A percentile compares a stretch with the other conserved stretches of the same genome.
Conservation (phyloP, 2,329 filamentous ascomycete genomes). For the Diaporthe sp. region DNA sequence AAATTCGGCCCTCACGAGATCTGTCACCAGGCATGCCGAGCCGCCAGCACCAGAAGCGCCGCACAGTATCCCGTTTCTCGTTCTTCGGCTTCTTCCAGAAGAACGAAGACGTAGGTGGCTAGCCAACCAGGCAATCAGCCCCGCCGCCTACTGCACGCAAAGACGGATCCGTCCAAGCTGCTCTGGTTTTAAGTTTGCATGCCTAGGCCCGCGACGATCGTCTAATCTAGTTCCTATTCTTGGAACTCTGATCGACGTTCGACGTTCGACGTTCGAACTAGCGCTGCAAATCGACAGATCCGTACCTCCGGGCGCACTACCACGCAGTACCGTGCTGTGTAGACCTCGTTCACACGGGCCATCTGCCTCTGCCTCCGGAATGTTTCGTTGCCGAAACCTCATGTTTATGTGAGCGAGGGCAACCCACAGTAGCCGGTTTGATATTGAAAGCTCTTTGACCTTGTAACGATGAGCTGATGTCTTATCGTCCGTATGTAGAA, state of each 20-base stretch:
- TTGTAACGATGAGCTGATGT: conserved; percentile 12
- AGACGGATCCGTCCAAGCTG: conserved; percentile 33
- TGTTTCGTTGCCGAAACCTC: conserved; percentile 31
- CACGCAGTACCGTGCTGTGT: conserved; percentile 13
- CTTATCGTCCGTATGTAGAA: not conserved
- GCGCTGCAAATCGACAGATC: conserved; percentile 33
- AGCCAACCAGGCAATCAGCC: conserved; percentile 1
- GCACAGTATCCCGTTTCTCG: conserved; percentile 3
- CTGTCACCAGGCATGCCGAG: conserved; percentile 15
- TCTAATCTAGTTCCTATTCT: conserved; percentile 34
- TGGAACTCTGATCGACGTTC: conserved; percentile 36
- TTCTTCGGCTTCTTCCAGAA: conserved; percentile 33
- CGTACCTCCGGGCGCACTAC: conserved; percentile 8
- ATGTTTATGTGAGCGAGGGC: conserved; percentile 15
- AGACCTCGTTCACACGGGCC: conserved; percentile 1
- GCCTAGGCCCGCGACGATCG: conserved; percentile 31
- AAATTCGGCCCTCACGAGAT: not conserved
- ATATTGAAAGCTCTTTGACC: conserved; percentile 29
- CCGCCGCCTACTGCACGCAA: conserved; percentile 11
- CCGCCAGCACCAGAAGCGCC: conserved; percentile 28
- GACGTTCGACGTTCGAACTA: conserved; percentile 26
- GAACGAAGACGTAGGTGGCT: conserved; percentile 1
- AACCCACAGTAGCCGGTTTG: conserved; percentile 22
- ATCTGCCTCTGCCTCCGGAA: conserved; percentile 19
- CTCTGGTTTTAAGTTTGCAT: conserved; percentile 23